Percentiles rank a stretch among this genome's conserved stretches.
Conservation (phyloP, 345 rosid species). For the Mercurialis annua region DNA sequence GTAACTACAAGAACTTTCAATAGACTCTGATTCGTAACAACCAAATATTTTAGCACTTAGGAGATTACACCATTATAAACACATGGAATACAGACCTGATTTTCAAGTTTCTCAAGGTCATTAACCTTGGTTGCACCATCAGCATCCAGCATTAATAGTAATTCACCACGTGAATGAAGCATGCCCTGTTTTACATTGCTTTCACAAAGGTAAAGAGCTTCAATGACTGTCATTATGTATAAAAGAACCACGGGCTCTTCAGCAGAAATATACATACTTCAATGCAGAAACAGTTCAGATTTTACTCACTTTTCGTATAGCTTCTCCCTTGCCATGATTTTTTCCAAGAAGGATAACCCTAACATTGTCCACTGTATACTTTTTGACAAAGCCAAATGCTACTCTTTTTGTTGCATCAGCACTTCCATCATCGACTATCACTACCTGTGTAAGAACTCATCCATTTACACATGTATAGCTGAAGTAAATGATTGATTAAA, state of each 20-base stretch:
- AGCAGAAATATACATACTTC: not conserved
- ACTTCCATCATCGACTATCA: constrained; percentile 96
- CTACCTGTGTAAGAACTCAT: constrained; percentile 46
- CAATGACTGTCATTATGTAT: constrained; percentile 29
- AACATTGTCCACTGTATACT: constrained; percentile 66
- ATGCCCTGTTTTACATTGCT: constrained; percentile 96
- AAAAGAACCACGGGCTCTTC: constrained; percentile 12
- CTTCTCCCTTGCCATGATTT: constrained; percentile 99
- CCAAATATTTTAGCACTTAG: not conserved
- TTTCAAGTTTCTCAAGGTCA: constrained; percentile 94
- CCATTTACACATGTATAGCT: constrained; percentile 7
- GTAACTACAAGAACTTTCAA: not conserved
- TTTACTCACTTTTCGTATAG: constrained; percentile 91
- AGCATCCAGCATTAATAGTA: constrained; percentile 97
- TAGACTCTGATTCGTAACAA: not conserved
- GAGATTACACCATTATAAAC: constrained; percentile 1
- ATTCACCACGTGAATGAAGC: constrained; percentile 97
- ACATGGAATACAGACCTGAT: constrained; percentile 51
- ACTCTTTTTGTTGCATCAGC: constrained; percentile 78
- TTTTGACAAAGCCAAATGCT: constrained; percentile 74
- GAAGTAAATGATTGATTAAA: not conserved
- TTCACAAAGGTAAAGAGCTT: constrained; percentile 65
- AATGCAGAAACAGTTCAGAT: constrained; percentile 14
- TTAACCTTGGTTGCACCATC: constrained; percentile 98
- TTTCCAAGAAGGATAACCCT: constrained; percentile 85